Base-by-base conservation (phyloP, 768 basidiomycete genomes). In the Termitomyces sp. region DNA sequence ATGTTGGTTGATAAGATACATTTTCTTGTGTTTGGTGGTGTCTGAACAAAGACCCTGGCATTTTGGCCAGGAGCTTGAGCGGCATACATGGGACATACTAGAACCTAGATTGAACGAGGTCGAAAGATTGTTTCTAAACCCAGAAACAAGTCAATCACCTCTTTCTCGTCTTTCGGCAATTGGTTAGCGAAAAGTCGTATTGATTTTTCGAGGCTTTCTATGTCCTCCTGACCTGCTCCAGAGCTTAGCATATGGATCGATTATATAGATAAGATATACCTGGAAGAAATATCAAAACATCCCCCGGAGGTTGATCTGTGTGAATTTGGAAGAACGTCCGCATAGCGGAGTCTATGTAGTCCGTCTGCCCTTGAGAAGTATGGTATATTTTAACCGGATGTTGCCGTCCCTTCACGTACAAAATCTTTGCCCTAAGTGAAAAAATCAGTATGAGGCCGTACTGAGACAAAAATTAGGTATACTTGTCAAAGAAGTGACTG, bases 1-100 rank as follows among this genome's bases (percentile, higher is more conserved):
- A 99, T 95, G 71, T 98, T 99, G 18, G 97, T 99, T 2, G 97
- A 89, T 40, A 99, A 77, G 61, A 99, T 93, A 72, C 94, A 90
- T 72, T 98, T 95, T 56, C 97, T 84, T 2, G 82, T 83, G 53
- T 84, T 80, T 1, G 81, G 67, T 14, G 88, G 84, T 0, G 90
- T 72, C 1, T 84, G 73, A 0, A 71, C 67, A 71, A 98, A 98
- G 48, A 91, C 91, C 67, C 84, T 85, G 45, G 83, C 72, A 71
- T 97, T 94, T 60, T 89, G 84, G 11, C 77, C 74, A 26, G 87
- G 82, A 8, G 92, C 86, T 61, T 98, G 84, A 5, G 92, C 85
- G 35, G 94, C 92, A 68, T 89, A 98, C 76, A 99, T 88, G 0
- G 92, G 84, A 60, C 86, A 86, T 60, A 88, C 76, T 26, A 84